Evolutionary conservation across 139 green algal species (phyloP), one percentile per base, ranked within the genome.

Genomic region (Chlorella sorokiniana): DNA sequence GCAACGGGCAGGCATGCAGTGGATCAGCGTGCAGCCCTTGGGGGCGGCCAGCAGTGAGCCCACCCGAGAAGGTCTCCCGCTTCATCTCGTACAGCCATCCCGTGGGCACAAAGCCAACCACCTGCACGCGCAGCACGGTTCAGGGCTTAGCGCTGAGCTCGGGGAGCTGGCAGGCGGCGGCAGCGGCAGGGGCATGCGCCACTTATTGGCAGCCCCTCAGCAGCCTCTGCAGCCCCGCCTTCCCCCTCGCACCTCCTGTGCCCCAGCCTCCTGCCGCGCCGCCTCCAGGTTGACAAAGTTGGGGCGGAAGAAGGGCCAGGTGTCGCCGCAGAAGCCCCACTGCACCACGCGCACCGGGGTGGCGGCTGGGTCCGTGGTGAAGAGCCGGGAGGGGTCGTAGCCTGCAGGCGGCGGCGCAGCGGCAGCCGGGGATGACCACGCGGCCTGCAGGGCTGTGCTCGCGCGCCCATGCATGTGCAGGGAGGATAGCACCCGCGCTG

Each of bases 301-400:
- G 42, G 95, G 95, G 7, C 90, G 81, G 91, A 98, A 98, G 87
- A 91, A 98, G 14, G 95, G 95, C 92, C 94, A 96, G 3, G 88
- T 92, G 35, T 94, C 90, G 83, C 89, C 92, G 11, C 95, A 67
- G 64, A 84, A 87, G 63, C 85, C 88, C 94, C 91, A 96, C 20
- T 84, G 31, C 3, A 84, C 78, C 22, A 93, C 75, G 77, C 90
- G 87, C 25, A 96, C 85, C 1, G 78, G 84, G 0, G 88, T 93
- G 25, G 51, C 67, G 11, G 63, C 63, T 40, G 82, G 75, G 65
- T 94, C 82, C 14, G 78, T 88, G 0, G 90, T 94, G 79, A 94
- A 94, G 9, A 89, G 80, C 40, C 90, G 68, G 0, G 78, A 63
- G 0, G 79, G 16, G 33, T 84, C 63, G 37, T 86, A 61, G 44